Conservation (phyloP, 2,329 filamentous ascomycete genomes). For the Cordyceps cateniannulata region DNA sequence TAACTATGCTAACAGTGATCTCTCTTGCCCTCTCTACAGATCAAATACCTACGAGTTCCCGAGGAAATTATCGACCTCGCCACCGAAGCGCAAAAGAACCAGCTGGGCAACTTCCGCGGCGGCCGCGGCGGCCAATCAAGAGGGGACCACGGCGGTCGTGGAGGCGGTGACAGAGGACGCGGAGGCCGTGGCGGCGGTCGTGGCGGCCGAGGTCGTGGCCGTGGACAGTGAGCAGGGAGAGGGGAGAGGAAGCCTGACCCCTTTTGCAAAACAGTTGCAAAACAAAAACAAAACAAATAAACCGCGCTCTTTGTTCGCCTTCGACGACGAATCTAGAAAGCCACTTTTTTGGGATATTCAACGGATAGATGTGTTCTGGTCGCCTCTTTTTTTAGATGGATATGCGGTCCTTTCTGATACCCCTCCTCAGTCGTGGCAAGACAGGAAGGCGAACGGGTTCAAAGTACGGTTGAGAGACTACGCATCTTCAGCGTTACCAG, state of each 20-base stretch:
- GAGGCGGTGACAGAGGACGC: conserved; percentile 49
- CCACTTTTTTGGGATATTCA: background rate
- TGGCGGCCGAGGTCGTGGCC: conserved; percentile 33
- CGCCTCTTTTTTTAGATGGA: background rate
- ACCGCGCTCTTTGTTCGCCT: background rate
- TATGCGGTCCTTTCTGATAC: background rate
- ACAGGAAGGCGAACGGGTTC: background rate
- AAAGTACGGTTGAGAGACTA: background rate
- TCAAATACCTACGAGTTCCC: conserved; percentile 94
- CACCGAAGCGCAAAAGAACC: conserved; percentile 81
- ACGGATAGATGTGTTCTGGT: background rate
- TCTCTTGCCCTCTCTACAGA: conserved; percentile 46
- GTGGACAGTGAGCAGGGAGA: conserved; percentile 21
- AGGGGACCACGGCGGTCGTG: conserved; percentile 51
- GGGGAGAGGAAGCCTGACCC: background rate
- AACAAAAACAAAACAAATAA: background rate
- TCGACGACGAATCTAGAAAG: background rate
- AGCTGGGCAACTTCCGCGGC: conserved; percentile 57
- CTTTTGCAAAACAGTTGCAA: background rate
- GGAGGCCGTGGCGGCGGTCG: conserved; percentile 35
- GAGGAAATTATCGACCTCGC: conserved; percentile 95
- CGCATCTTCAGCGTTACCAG: background rate
- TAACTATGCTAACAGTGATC: background rate
- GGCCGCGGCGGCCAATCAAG: conserved; percentile 54
- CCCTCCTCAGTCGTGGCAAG: background rate